Conservation (phyloP, 164 flowering plant species). For the Dillenia suffruticosa region DNA sequence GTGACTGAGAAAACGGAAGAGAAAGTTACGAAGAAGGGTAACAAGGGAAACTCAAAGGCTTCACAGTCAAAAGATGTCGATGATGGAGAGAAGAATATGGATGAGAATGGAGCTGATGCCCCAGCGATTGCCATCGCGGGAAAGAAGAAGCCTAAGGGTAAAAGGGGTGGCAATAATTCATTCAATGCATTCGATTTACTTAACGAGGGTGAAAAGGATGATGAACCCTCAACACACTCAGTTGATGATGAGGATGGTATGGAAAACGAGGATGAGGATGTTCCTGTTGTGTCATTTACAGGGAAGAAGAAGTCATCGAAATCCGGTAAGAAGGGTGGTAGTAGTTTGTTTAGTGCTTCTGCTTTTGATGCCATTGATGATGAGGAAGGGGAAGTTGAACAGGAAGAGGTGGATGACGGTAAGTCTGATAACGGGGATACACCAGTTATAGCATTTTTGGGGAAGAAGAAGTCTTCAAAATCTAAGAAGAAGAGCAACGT, state of each 20-base stretch:
- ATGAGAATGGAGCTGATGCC: conserved; percentile 28
- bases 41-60: conserved; percentile 34
- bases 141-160: conserved; percentile 47
- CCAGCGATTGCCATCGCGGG: conserved; percentile 24
- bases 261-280: conserved; percentile 32
- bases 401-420: neutral
- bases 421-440: conserved; percentile 2
- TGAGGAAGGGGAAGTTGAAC: conserved; percentile 14
- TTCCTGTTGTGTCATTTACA: conserved; percentile 23
- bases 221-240: neutral
- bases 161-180: conserved; percentile 31
- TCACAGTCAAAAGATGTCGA: conserved; percentile 22
- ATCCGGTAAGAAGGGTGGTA: conserved; percentile 26
- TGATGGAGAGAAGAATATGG: conserved; percentile 15
- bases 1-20: conserved; percentile 22
- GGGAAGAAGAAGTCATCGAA: conserved; percentile 48
- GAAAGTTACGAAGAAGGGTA: conserved; percentile 43
- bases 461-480: conserved; percentile 11
- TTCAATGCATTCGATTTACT: conserved; percentile 23
- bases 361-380: conserved; percentile 20
- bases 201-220: conserved; percentile 30
- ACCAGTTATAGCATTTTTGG: conserved; percentile 1
- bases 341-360: conserved; percentile 22
- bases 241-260: conserved; percentile 16
- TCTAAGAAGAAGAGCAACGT: conserved; percentile 10